Conservation (phyloP, 768 basidiomycete species). For the Termitomyces titanicus region DNA sequence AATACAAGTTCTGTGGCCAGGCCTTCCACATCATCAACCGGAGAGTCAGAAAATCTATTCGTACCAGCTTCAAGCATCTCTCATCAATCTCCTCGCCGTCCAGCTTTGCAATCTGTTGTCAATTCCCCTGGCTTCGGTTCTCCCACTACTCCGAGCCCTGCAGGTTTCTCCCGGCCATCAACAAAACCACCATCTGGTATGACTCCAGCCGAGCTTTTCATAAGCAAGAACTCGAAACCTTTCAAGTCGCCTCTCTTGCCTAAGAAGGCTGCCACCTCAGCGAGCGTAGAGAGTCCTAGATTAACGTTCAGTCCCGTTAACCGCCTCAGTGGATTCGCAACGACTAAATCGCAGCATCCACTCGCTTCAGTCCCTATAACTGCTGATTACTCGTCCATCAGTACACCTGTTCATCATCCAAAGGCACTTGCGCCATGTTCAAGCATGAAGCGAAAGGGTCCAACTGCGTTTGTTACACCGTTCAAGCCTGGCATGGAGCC, state of each 20-base stretch:
- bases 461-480: slow-evolving; percentile 54
- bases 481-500: slow-evolving; percentile 55
- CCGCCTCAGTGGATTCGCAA: slow-evolving; percentile 5
- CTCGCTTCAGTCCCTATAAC: slow-evolving; percentile 25
- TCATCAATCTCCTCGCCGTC: slow-evolving; percentile 24
- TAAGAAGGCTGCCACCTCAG: slow-evolving; percentile 14
- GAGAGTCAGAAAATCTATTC: slow-evolving; percentile 24
- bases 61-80: slow-evolving; percentile 20
- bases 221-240: slow-evolving; percentile 26
- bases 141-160: slow-evolving; percentile 39
- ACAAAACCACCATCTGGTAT: slow-evolving; percentile 6
- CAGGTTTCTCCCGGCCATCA: slow-evolving; percentile 22
- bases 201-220: slow-evolving; percentile 6
- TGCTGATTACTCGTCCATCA: slow-evolving; percentile 4
- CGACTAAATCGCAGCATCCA: slow-evolving; percentile 33
- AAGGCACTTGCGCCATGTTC: background rate
- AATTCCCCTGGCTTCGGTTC: slow-evolving; percentile 29
- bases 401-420: slow-evolving; percentile 14
- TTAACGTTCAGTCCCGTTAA: slow-evolving; percentile 29
- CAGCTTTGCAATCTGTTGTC: slow-evolving; percentile 33
- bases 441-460: slow-evolving; percentile 19
- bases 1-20: background rate
- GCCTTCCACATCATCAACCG: slow-evolving; percentile 11
- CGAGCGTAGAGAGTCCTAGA: slow-evolving; percentile 6
- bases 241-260: slow-evolving; percentile 44